These are phyloP conservation scores for Monilinia polystroma DNA, from an alignment of 2,329 filamentous ascomycete genomes.

Conservation along the genomic window DNA sequence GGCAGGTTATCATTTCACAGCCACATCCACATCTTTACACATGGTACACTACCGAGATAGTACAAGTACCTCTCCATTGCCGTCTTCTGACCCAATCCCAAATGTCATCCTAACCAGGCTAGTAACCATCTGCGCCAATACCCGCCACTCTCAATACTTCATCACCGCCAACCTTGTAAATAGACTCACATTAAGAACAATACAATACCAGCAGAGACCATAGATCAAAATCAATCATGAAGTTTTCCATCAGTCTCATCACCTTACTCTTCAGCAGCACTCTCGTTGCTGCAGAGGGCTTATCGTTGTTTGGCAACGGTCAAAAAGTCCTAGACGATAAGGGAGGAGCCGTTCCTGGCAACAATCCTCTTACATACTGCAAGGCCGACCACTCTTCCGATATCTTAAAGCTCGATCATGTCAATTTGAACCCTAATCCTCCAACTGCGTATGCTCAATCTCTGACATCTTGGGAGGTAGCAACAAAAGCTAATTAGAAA, in stretches of 20 bases:
- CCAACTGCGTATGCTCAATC: slow-evolving; percentile 69
- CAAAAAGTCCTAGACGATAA: slow-evolving; percentile 48
- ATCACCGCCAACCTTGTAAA: slow-evolving; percentile 17
- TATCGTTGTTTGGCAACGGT: slow-evolving; percentile 48
- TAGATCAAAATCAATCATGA: slow-evolving; percentile 34
- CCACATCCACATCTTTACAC: neutral
- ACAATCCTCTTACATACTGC: slow-evolving; percentile 84
- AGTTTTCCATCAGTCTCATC: slow-evolving; percentile 35
- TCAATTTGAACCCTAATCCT: slow-evolving; percentile 83
- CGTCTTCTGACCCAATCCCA: slow-evolving; percentile 21
- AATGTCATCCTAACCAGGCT: slow-evolving; percentile 21
- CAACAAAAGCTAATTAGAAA: slow-evolving; percentile 30
- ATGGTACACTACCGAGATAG: too few relatives aligned
- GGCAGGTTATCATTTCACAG: neutral
- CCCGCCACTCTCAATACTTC: slow-evolving; percentile 21
- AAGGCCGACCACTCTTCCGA: slow-evolving; percentile 62
- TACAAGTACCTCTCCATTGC: neutral
- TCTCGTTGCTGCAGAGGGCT: slow-evolving; percentile 44
- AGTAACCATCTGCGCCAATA: slow-evolving; percentile 6
- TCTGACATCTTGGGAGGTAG: neutral
- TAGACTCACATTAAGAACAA: slow-evolving; percentile 21
- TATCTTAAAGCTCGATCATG: slow-evolving; percentile 71
- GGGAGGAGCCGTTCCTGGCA: slow-evolving; percentile 54
- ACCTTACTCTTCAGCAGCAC: slow-evolving; percentile 36
- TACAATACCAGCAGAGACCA: slow-evolving; percentile 20